Evolutionary conservation across 1,284 basidiomycete genomes (phyloP).

Genomic region (Puccinia hordei): DNA sequence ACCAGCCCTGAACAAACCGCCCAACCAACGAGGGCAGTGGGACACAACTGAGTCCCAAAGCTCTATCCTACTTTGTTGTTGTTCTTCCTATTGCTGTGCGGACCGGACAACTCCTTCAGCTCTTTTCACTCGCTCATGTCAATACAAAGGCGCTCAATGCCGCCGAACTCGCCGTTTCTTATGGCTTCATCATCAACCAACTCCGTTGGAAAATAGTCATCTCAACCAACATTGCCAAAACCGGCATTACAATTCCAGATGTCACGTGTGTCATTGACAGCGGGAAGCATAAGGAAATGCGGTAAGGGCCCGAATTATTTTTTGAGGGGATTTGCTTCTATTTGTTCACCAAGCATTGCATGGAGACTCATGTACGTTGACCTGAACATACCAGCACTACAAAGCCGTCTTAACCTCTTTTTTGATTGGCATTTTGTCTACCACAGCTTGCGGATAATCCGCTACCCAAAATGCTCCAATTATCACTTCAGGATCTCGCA

Average conservation of each 20-base stretch:
- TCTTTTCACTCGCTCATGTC: too few relatives aligned
- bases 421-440: background rate
- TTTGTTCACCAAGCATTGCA: slow-evolving; percentile 83
- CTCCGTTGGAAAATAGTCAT: slow-evolving; percentile 62
- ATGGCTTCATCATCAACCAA: too few relatives aligned
- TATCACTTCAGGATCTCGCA: slow-evolving; percentile 91
- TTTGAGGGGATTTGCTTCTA: slow-evolving; percentile 62
- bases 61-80: too few relatives aligned
- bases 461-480: slow-evolving; percentile 90
- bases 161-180: too few relatives aligned
- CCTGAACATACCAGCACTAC: background rate
- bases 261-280: slow-evolving; percentile 96
- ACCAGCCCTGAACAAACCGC: too few relatives aligned
- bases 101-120: too few relatives aligned
- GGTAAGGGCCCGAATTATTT: slow-evolving; percentile 61
- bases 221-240: slow-evolving; percentile 74
- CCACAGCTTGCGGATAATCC: slow-evolving; percentile 83
- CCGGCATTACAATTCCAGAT: slow-evolving; percentile 96
- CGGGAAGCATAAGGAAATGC: slow-evolving; percentile 87
- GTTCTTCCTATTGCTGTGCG: too few relatives aligned
- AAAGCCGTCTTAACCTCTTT: slow-evolving; percentile 57
- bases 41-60: too few relatives aligned
- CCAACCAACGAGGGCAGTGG: too few relatives aligned
- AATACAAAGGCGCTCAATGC: too few relatives aligned
- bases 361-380: slow-evolving; percentile 65